Evolutionary conservation across 2,329 filamentous ascomycete genomes (phyloP), one percentile per base, ranked within the genome.

Genomic region (Beauveria sp.): DNA sequence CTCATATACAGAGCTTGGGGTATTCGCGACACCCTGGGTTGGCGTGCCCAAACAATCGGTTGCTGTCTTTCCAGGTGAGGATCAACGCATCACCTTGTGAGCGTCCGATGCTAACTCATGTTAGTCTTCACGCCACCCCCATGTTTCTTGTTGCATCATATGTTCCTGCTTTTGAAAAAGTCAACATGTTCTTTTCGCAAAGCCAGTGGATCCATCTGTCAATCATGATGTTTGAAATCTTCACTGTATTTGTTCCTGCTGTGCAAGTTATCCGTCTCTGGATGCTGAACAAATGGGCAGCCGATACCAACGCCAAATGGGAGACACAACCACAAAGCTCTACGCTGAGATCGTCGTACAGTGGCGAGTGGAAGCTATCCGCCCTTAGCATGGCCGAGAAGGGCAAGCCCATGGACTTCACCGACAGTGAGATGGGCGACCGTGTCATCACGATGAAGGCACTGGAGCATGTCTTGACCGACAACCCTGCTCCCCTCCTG

Each of bases 21-120:
- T 28, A 84, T 86, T 64, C 75, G 76, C 22, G 83, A 86, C 66
- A 81, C 81, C 16, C 79, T 85, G 67, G 78, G 81, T 59, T 86
- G 83, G 83, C 76, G 82, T 4, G 65, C 79, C 3, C 83, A 85
- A 65, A 85, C 82, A 3, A 79, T 80, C 40, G 70, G 68, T 1
- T 75, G 73, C 63, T 69, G 69, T 54, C 52, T 75, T 8, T 68
- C 69, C 6, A 72, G 69, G 72, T 74, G 38, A 28, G 69, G 66
- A 24, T 9, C 46, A 24, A 31, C 8, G 14, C 42, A 53, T 34
- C 57, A 14, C 65, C 42, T 14, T 4, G 3, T 42, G 10, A 43
- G 14, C 5, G 20, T 46, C 12, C 46, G n/a, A 20, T 63, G 18
- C 60, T 59, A 38, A 62, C 59, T 26, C 51, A 53, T 54, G 20